Evolutionary conservation across 2,329 filamentous ascomycete genomes (phyloP), one percentile per base, ranked within the genome.

Genomic region (Penicillium sp.): DNA sequence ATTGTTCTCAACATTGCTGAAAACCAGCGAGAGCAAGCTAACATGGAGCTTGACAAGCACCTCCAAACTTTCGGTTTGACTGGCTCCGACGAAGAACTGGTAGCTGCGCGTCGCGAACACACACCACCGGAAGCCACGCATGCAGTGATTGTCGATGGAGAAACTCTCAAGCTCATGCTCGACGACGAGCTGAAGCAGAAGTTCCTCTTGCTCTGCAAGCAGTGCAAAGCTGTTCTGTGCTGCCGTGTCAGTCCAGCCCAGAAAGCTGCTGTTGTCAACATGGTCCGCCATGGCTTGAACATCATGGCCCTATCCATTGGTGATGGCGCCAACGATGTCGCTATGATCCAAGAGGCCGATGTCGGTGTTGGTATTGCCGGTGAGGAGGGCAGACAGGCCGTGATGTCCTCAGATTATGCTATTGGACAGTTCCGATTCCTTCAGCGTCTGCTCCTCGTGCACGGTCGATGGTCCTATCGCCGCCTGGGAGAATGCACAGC

Each of bases 271-370:
- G 94, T 99, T 35, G 94, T 97, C 46, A 81, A 86, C 54, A 90
- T 99, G 85, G 95, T 99, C 58, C 96, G 96, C 78, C 87, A 86
- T 56, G 92, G 94, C 22, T 78, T 99, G 39, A 90, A 97, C 69
- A 92, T 97, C 66, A 95, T 99, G 85, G 96, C 94, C 0, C 81
- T 96, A 28, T 92, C 91, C 1, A 89, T 96, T 53, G 92, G 92
- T 54, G 92, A 96, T 65, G 92, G 92, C 66, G 92, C 92, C 67
- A 96, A 96, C 70, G 92, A 96, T 72, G 90, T 96, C 55, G 91
- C 92, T 61, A 96, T 96, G 92, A 96, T 96, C 63, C 92, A 96
- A 73, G 91, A 96, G 73, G 92, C 92, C 14, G 90, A 96, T 69
- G 90, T 96, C n/a, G 92, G 92, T 69, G 91, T 96, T 39, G 92